A percentile compares a stretch with the other conserved stretches of the same genome.
These are phyloP conservation scores for Physcomitrellopsis africana DNA, from an alignment of 225 moss, liverwort and hornwort genomes.

Conservation along the genomic window DNA sequence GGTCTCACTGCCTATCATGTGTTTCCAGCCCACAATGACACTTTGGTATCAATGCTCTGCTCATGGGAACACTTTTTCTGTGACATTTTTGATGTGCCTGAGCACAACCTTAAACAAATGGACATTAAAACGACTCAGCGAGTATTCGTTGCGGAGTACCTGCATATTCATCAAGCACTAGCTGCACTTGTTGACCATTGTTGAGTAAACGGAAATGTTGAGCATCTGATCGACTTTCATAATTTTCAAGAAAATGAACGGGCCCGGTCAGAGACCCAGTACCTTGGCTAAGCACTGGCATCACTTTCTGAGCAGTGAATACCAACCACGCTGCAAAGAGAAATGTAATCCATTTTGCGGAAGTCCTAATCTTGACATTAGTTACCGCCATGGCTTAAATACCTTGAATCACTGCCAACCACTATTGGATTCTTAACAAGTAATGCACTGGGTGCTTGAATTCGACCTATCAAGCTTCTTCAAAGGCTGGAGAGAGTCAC, in stretches of 20 bases:
- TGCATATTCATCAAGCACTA: constrained; percentile 51
- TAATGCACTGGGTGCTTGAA: neutral
- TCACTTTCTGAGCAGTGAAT: constrained; percentile 7
- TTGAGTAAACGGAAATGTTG: constrained; percentile 42
- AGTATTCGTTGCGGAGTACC: constrained; percentile 22
- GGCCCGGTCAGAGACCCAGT: constrained; percentile 29
- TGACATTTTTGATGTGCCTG: neutral
- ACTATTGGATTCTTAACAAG: neutral
- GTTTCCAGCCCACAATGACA: no score
- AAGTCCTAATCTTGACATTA: neutral
- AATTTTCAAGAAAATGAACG: constrained; percentile 33
- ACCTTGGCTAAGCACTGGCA: constrained; percentile 33
- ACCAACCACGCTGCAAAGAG: constrained; percentile 8
- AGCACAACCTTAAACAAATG: neutral
- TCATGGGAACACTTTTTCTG: no score
- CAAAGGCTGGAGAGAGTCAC: neutral
- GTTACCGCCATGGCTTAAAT: constrained; percentile 21
- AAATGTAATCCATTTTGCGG: constrained; percentile 16
- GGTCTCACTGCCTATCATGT: no score
- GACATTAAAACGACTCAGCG: neutral
- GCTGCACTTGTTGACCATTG: constrained; percentile 51
- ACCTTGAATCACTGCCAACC: neutral
- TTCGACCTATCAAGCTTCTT: neutral
- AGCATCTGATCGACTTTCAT: constrained; percentile 44
- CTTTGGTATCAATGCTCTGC: no score